Base-by-base conservation (phyloP, 2,329 filamentous ascomycete species). In the Laburnicola sp. region DNA sequence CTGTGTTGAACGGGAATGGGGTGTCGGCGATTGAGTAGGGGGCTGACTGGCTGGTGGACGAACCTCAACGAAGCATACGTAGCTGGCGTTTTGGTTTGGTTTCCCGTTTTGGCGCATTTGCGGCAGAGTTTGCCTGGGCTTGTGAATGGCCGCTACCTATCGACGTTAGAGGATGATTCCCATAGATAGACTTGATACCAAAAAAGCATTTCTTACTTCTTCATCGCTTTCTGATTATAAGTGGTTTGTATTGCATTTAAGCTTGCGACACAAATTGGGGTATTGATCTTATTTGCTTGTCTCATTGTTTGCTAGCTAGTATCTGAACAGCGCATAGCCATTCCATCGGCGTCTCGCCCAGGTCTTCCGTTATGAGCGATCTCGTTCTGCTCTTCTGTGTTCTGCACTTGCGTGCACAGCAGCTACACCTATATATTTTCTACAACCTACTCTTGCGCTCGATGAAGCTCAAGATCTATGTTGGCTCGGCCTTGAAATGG, bases 1-100 rank as follows among this genome's bases (percentile, higher is more conserved):
- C 86, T 31, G 80, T 87, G 36, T 77, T 81, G 11, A 78, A 82
- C 62, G 78, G 77, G 26, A 74, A 78, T 50, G 76, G 76, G 46
- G 72, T 76, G 53, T 82, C 80, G 30, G 82, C 82, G 39, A 79
- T 84, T 54, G 81, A 82, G 71, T 82, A 81, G 69, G 57, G 2
- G 35, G 23, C n/a, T 28, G 22, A 28, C 10, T 27, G n/a, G 21
- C 35, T 10, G 41, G 16, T 32, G 9, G 3, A 31, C 7, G 26
- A 9, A 16, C 30, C 7, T 32, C 30, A 32, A 8, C 30, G 30
- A 7, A 16, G 25, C 43, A 45, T 45, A 6, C 11, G 25, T 23
- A 23, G 43, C 16, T 16, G 16, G 16, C 1, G 16, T 16, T 16
- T 1, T 16, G 21, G 44, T 47, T 47, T 47, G n/a, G 35, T 32